Conservation (phyloP, 2,329 filamentous ascomycete species). For the Phialophora macrospora region DNA sequence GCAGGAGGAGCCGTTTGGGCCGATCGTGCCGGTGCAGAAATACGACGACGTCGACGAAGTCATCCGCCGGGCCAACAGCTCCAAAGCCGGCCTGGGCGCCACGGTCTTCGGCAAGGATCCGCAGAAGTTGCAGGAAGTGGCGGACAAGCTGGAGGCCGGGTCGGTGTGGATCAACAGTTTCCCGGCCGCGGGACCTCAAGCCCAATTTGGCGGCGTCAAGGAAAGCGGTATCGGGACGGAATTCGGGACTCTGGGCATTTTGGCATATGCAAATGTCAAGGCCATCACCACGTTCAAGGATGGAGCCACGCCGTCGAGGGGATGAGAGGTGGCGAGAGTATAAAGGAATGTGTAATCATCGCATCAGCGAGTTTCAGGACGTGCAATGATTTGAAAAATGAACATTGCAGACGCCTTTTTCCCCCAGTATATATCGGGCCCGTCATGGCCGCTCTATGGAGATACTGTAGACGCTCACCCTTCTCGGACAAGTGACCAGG, state of each 20-base stretch:
- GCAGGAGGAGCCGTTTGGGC: constrained; percentile 57
- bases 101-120: constrained; percentile 58
- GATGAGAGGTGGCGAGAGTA: not conserved
- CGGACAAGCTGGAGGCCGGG: constrained; percentile 54
- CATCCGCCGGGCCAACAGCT: constrained; percentile 55
- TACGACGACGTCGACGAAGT: constrained; percentile 56
- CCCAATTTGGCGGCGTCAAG: constrained; percentile 70
- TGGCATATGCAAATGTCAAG: constrained; percentile 30
- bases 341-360: not conserved
- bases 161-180: constrained; percentile 60
- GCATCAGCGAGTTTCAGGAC: not conserved
- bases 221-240: constrained; percentile 64
- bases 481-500: not conserved
- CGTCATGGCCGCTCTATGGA: not conserved
- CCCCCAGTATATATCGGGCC: not conserved
- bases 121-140: constrained; percentile 53
- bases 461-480: too few relatives aligned
- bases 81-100: constrained; percentile 57
- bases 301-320: not conserved
- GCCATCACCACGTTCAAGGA: constrained; percentile 18
- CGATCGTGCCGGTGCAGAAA: constrained; percentile 55
- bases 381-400: not conserved
- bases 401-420: not conserved
- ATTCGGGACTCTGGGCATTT: constrained; percentile 25
- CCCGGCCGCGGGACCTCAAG: constrained; percentile 72